Conservation (phyloP, 2,329 filamentous ascomycete species). For the Aspergillus floridensis region DNA sequence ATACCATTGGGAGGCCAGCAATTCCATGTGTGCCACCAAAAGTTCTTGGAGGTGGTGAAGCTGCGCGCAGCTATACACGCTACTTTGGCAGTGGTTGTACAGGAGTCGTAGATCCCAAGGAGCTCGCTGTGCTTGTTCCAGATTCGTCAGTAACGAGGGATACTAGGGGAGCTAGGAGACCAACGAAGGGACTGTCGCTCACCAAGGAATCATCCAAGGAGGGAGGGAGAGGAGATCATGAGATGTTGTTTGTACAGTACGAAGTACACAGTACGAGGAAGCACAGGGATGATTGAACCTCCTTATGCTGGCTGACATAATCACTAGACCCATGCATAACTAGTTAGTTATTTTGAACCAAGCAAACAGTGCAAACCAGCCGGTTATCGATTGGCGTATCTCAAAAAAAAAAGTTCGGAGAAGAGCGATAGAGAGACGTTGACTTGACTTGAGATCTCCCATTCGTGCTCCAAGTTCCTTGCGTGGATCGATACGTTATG, state of each 20-base stretch:
- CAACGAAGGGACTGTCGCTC: conserved; percentile 1
- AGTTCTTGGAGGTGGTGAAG: conserved; percentile 7
- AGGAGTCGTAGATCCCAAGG: not conserved
- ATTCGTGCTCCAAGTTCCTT: conserved; percentile 15
- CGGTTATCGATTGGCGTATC: conserved; percentile 20
- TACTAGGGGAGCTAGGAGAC: conserved; percentile 11
- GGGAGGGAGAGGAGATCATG: not conserved
- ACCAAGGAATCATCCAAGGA: conserved; percentile 3
- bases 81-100: not conserved
- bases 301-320: not conserved
- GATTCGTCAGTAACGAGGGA: conserved; percentile 11
- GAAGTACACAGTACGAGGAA: not conserved
- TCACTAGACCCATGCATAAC: not conserved
- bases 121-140: not conserved
- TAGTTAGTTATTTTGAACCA: not conserved
- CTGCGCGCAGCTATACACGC: not conserved
- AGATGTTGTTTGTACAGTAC: not conserved
- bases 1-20: conserved; percentile 12
- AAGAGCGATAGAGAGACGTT: not conserved
- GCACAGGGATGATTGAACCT: not conserved
- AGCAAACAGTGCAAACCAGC: conserved; percentile 37
- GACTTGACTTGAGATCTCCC: not conserved
- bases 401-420: conserved; percentile 10
- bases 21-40: not conserved
- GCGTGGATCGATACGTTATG: conserved; percentile 35